Evolutionary conservation across 371 early-diverging fungal genomes (phyloP), one percentile per base, ranked within the genome.

Genomic region (Umbelopsis sp.): DNA sequence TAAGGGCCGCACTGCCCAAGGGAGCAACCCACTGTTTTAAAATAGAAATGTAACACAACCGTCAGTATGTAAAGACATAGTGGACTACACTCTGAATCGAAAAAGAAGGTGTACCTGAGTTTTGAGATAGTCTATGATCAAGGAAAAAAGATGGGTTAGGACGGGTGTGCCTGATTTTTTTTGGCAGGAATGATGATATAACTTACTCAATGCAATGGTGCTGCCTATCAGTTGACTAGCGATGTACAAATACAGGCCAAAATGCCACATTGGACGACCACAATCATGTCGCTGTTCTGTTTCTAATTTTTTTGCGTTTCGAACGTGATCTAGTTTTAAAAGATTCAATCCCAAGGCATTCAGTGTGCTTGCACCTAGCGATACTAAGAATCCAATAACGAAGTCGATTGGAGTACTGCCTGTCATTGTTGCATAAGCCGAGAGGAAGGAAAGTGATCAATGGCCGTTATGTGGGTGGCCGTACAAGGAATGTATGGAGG

Each of bases 281-380:
- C 80, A 82, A 25, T 85, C 85, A 57, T 82, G 76, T 22, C 80
- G 66, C 63, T 77, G 81, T n/a, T 71, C 62, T 29, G 69, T 71
- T n/a, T 50, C 18, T 12, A 80, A 53, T 9, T 63, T 65, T 2
- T 70, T 45, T 32, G 75, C 71, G 52, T 83, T 83, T 63, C 74
- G 75, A 65, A 78, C 76, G 52, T 85, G 85, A 72, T 85, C 85
- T 12, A 80, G 72, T 48, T 80, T 79, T 45, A 81, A 73, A 45
- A 85, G 66, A 68, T 85, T 85, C 32, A 81, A 67, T 7, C 85
- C 85, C 22, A 80, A 75, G 5, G 85, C 85, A 53, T 85, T 80
- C 78, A 85, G 77, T n/a, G 79, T 66, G 32, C 77, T 75, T 18
- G 82, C 76, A 25, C 74, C 68, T 63, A 84, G 48, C 22, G 80